A percentile compares a stretch with the other conserved stretches of the same genome.
These are phyloP conservation scores for Xylariaceae sp. DNA, from an alignment of 2,329 filamentous ascomycete species.

Conservation along the genomic window DNA sequence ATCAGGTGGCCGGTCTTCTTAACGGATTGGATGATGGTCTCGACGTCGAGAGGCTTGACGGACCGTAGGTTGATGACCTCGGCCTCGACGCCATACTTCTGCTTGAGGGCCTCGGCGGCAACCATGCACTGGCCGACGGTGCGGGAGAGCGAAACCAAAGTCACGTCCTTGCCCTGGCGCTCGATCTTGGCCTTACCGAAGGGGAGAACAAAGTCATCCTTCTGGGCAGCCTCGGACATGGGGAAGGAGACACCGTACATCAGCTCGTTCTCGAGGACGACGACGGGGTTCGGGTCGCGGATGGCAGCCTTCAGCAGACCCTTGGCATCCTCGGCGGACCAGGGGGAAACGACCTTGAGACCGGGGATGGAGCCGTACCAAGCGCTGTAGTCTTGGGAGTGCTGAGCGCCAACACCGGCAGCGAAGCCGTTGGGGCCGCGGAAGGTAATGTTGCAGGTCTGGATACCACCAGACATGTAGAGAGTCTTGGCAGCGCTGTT, in stretches of 20 bases:
- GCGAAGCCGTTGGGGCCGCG: slow-evolving; percentile 98
- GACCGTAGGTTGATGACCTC: slow-evolving; percentile 99
- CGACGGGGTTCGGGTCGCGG: slow-evolving; percentile 94
- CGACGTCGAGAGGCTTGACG: slow-evolving; percentile 92
- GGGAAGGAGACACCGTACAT: slow-evolving; percentile 95
- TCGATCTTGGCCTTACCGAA: slow-evolving; percentile 99
- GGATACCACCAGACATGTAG: slow-evolving; percentile 99
- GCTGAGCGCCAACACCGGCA: slow-evolving; percentile 89
- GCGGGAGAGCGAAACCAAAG: slow-evolving; percentile 89
- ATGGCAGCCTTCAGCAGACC: slow-evolving; percentile 97
- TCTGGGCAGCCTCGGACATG: slow-evolving; percentile 95
- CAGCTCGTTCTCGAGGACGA: slow-evolving; percentile 81
- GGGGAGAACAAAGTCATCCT: slow-evolving; percentile 92
- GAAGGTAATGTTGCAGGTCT: slow-evolving; percentile 99
- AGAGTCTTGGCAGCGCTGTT: slow-evolving; percentile 99
- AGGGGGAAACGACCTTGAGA: slow-evolving; percentile 93
- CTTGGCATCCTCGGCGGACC: slow-evolving; percentile 97
- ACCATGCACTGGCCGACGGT: slow-evolving; percentile 88
- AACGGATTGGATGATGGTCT: slow-evolving; percentile 91
- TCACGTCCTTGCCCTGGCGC: slow-evolving; percentile 90
- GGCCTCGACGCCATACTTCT: slow-evolving; percentile 91
- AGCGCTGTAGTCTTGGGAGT: slow-evolving; percentile 97
- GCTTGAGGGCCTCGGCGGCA: slow-evolving; percentile 87
- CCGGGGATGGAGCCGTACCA: slow-evolving; percentile 99
- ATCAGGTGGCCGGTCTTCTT: slow-evolving; percentile 97